Evolutionary conservation across 164 flowering plant species (phyloP), one percentile per base, ranked within the genome.

Genomic region (Magnolia changhungtana): DNA sequence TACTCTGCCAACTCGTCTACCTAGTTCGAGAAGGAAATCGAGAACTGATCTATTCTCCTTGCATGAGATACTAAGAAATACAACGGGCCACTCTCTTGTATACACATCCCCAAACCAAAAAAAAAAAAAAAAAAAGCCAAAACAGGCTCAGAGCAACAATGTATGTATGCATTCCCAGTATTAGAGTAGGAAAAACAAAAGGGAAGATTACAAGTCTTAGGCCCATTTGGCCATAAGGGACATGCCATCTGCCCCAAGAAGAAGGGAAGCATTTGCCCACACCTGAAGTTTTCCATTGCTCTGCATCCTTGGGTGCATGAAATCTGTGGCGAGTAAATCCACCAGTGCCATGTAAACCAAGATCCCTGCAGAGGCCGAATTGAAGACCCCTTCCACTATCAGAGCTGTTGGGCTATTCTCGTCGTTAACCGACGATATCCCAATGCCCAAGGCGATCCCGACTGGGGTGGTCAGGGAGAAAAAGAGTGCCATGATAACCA

Each of bases 351-450:
- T 86, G 70, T 85, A 86, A 1, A 86, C 81, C 7, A 88, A 59
- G n/a, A 88, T 88, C 18, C 90, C 86, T 8, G 88, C 85, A 0
- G 87, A 75, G 9, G 88, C 87, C 2, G 90, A 71, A 59, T 88
- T 79, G 31, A 88, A 74, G 31, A 79, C 1, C 21, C 90, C 90
- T 82, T 84, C 81, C 5, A 85, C 85, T 9, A 84, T 78, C 1
- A 86, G 78, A 3, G 89, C 90, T 0, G 73, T 83, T 1, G 86
- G 82, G 69, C 87, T 84, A 51, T 80, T 77, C 59, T 84, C 85
- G 1, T 84, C 24, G 51, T 88, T 85, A 8, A 67, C 70, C 0
- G 74, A 77, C 5, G 89, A 58, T 68, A 88, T 81, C 10, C 81
- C 87, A 0, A 85, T 85, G 0, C 89, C 88, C 14, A 88, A 68